These are phyloP conservation scores for Penicillium sp. DNA, from an alignment of 2,329 filamentous ascomycete genomes.

Conservation along the genomic window DNA sequence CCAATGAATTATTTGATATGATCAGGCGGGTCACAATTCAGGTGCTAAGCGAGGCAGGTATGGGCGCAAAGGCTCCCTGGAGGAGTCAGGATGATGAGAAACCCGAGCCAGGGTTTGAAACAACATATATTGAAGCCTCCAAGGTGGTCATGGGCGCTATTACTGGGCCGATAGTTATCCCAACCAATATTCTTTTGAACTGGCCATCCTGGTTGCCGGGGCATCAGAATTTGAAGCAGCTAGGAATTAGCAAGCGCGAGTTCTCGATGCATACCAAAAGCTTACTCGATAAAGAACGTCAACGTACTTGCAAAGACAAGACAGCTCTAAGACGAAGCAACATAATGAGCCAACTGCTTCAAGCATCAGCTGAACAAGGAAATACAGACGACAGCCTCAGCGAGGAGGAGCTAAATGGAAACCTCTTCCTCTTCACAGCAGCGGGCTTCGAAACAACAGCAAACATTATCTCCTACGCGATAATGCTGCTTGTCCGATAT, in stretches of 20 bases:
- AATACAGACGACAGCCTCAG: background rate
- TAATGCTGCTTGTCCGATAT: constrained; percentile 29
- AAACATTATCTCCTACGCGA: constrained; percentile 51
- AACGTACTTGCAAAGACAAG: background rate
- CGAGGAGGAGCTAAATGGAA: constrained; percentile 46
- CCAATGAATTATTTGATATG: too few species aligned
- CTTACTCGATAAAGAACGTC: background rate
- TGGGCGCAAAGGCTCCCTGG: too few species aligned
- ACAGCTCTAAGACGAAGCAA: background rate
- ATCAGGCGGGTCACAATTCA: too few species aligned
- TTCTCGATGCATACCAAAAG: background rate
- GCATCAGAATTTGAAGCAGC: background rate
- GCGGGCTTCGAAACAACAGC: constrained; percentile 49
- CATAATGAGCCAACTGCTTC: background rate
- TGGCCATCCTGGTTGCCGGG: background rate
- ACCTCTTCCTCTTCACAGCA: constrained; percentile 49
- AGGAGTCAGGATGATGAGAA: too few species aligned
- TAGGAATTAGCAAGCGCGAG: background rate
- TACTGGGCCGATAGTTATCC: background rate
- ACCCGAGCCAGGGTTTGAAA: too few species aligned
- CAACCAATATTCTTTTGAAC: background rate
- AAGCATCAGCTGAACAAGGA: background rate
- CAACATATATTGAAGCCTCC: too few species aligned
- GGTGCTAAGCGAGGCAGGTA: too few species aligned
- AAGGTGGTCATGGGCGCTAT: too few species aligned